Base-by-base conservation (phyloP, 331 rosid species). In the Acacia concinna region DNA sequence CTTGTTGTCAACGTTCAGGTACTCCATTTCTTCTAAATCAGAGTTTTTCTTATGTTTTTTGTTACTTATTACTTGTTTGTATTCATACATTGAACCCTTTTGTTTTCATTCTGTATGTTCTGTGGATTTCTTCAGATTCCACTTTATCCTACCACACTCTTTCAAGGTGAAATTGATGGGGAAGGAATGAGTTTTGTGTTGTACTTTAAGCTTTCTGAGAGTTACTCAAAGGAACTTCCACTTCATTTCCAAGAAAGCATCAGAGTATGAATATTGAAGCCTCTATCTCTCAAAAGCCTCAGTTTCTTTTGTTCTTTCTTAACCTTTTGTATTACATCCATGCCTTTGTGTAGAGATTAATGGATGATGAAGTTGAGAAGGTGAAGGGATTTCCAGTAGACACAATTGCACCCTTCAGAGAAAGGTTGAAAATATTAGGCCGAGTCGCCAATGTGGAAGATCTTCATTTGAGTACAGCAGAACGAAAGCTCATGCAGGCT, bases 1-100 rank as follows among this genome's bases (percentile, higher is more conserved):
- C 99, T 96, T 65, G 89, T 96, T 71, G 97, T 96, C 75, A 93
- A 96, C 84, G 95, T 96, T 75, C 99, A 96, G 99, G 99, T 93
- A 84, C 74, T 59, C 37, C 76, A 76, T 49, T 35, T 17, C 57
- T 43, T 46, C 74, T 79, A 15, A 73, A 73, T 46, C 28, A 41
- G 68, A 13, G 17, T 27, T 11, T 3, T 13, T 60, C 10, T 1
- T 60, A 14, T 28, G 0, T 60, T 12, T 41, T n/a, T 76, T 15
- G 25, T 46, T 79, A n/a, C 75, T 20, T 40, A 32, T 41, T 65
- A 44, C 4, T 60, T 71, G 30, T 76, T 76, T 10, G 27, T 27
- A 69, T 69, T 44, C 20, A 8, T 8, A 11, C 56, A 68, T 5
- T 41, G 56, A 30, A 41, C 30, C 71, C 23, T 8, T 66, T 21